Conservation (phyloP, 1,284 basidiomycete species). For the Clitocybe nebularis region DNA sequence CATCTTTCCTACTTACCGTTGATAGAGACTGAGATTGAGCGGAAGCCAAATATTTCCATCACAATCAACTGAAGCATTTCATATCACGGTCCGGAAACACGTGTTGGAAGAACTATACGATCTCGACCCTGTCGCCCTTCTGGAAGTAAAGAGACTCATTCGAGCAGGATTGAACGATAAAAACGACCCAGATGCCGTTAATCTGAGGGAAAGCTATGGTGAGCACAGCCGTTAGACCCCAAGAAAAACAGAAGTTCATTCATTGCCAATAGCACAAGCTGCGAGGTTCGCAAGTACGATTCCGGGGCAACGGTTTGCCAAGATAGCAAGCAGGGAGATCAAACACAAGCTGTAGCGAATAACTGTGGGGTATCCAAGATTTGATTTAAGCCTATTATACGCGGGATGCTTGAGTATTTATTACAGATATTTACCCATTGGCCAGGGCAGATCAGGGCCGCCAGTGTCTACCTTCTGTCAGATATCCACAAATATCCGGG, state of each 20-base stretch:
- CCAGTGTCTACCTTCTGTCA: no score
- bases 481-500: no score
- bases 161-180: conserved; percentile 54
- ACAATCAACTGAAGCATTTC: conserved; percentile 1
- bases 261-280: conserved; percentile 43
- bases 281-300: conserved; percentile 55
- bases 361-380: no score
- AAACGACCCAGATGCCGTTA: conserved; percentile 61
- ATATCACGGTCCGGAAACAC: not conserved
- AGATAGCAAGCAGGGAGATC: conserved; percentile 60
- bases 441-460: no score
- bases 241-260: conserved; percentile 1
- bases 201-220: conserved; percentile 66
- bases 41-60: conserved; percentile 4
- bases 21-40: conserved; percentile 2
- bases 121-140: conserved; percentile 1
- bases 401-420: no score
- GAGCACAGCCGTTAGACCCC: conserved; percentile 10
- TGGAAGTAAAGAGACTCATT: conserved; percentile 50
- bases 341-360: conserved; percentile 51
- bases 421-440: no score
- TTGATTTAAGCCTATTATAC: no score
- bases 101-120: not conserved
- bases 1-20: not conserved
- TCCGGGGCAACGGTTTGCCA: conserved; percentile 49